Evolutionary conservation across 257 asterid species (phyloP).

Genomic region (Nicotiana attenuata): DNA sequence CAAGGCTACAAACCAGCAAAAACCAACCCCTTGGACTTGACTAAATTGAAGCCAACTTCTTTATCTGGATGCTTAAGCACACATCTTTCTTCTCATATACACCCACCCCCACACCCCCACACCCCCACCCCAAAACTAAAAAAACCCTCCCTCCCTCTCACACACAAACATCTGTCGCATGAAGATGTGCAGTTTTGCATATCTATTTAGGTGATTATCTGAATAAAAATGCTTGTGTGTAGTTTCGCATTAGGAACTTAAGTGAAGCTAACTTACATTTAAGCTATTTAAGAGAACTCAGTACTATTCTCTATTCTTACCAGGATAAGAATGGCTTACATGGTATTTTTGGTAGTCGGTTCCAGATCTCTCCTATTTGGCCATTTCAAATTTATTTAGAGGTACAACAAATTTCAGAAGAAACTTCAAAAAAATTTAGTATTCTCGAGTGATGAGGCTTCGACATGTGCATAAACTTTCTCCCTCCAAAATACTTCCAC

Average conservation of each 20-base stretch:
- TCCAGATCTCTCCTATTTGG: background rate
- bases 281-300: background rate
- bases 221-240: background rate
- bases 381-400: background rate
- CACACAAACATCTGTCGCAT: background rate
- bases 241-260: background rate
- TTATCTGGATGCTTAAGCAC: background rate
- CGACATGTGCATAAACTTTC: background rate
- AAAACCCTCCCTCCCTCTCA: background rate
- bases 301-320: background rate
- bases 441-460: background rate
- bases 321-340: background rate
- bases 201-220: background rate
- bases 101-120: background rate
- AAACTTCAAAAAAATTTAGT: background rate
- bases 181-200: background rate
- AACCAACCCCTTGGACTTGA: background rate
- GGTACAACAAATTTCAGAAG: background rate
- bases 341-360: background rate
- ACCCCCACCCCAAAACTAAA: background rate
- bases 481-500: background rate
- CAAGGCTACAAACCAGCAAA: constrained; percentile 5
- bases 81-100: background rate
- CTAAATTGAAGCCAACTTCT: background rate
- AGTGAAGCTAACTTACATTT: background rate